A percentile compares a stretch with the other conserved stretches of the same genome.
phyloP scores from a whole-genome alignment of 768 basidiomycete species.

The Trametes cingulata region DNA sequence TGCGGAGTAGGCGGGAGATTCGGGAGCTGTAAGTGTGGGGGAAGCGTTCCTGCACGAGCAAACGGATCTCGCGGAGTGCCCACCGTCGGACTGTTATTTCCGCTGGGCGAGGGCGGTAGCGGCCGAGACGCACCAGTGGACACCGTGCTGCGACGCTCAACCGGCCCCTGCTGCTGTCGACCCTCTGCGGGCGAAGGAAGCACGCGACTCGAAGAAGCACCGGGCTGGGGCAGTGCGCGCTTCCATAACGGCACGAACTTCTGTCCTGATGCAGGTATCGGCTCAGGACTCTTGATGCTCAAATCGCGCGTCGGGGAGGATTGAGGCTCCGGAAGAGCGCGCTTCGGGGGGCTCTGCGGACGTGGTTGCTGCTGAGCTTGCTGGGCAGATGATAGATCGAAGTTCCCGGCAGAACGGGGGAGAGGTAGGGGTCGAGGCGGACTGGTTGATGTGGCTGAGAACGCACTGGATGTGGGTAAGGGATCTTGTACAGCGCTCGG shows the following conservation, averaged over 20 bases:
- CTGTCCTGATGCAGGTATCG: constrained; percentile 18
- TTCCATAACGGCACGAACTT: constrained; percentile 49
- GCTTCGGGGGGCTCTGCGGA: constrained; percentile 17
- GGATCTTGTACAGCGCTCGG: background rate
- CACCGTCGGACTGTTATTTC: background rate
- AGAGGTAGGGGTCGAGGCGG: constrained; percentile 21
- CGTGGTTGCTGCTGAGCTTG: background rate
- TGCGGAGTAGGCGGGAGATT: constrained; percentile 7
- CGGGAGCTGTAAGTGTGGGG: constrained; percentile 26
- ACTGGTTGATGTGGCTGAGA: constrained; percentile 12
- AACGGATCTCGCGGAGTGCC: background rate
- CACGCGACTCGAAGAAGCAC: constrained; percentile 8
- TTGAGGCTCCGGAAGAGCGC: constrained; percentile 13
- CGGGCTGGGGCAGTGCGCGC: constrained; percentile 34
- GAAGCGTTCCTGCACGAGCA: constrained; percentile 5
- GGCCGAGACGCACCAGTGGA: constrained; percentile 10
- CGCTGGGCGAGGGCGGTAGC: constrained; percentile 6
- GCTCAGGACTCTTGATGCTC: constrained; percentile 7
- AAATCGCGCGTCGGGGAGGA: background rate
- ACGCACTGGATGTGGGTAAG: constrained; percentile 6
- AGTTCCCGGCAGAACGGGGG: constrained; percentile 18
- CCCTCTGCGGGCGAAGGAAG: constrained; percentile 11
- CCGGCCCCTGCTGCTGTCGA: background rate
- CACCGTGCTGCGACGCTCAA: constrained; percentile 28
- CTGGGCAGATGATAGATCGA: constrained; percentile 13